phyloP scores from a whole-genome alignment of 306 rosid species.

The Vicia villosa region DNA sequence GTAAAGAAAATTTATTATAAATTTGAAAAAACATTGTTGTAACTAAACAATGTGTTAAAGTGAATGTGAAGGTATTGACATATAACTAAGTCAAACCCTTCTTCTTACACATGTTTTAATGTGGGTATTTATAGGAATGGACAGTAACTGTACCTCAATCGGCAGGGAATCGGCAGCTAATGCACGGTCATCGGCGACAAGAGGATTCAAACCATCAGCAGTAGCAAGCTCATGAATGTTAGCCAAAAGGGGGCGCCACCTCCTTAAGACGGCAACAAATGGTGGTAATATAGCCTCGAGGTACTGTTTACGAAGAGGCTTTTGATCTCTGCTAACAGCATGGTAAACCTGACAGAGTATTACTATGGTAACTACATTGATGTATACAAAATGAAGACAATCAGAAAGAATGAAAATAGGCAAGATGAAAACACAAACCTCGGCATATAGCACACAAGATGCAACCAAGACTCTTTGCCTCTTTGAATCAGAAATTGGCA shows the following conservation, averaged over 20 bases:
- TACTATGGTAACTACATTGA: constrained; percentile 35
- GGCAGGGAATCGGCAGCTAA: constrained; percentile 98
- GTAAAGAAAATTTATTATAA: background rate
- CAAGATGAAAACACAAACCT: constrained; percentile 63
- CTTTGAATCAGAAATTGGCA: constrained; percentile 97
- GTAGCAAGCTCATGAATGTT: constrained; percentile 96
- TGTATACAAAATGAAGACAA: constrained; percentile 23
- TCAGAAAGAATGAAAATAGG: constrained; percentile 17
- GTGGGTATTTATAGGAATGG: background rate
- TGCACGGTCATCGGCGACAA: constrained; percentile 81
- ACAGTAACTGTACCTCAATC: constrained; percentile 62
- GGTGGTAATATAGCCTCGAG: constrained; percentile 95
- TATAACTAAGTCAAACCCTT: constrained; percentile 13
- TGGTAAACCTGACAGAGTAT: constrained; percentile 74
- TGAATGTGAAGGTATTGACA: constrained; percentile 1
- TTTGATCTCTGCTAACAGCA: constrained; percentile 77
- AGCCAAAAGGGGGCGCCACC: constrained; percentile 97
- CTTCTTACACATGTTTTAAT: constrained; percentile 9
- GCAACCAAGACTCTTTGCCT: constrained; percentile 99
- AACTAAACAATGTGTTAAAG: background rate
- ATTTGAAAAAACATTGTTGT: background rate
- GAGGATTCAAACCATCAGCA: constrained; percentile 90
- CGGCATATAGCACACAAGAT: constrained; percentile 90
- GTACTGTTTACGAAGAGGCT: constrained; percentile 87
- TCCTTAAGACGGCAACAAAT: constrained; percentile 89